Evolutionary conservation across 2,329 filamentous ascomycete genomes (phyloP), one percentile per base, ranked within the genome.

Genomic region (Fusarium coicis): DNA sequence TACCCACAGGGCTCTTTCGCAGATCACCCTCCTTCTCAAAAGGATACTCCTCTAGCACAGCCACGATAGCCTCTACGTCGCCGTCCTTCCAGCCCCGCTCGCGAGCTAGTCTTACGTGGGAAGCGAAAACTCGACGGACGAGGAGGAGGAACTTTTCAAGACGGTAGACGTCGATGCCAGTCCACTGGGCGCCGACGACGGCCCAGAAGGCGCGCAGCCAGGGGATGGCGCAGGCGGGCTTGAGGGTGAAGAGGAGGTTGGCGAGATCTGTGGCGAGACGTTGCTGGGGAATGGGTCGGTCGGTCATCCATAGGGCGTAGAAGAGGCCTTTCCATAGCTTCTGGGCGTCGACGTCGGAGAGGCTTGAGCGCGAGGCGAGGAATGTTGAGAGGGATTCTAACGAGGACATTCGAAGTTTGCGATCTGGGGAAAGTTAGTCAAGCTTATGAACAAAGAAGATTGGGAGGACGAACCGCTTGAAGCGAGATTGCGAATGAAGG

Each of bases 261-360:
- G 95, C 93, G 62, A 98, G 92, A 70, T 95, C 92, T 74, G 87
- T 84, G 75, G 93, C 93, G 50, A 98, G 92, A 47, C 89, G 89
- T 85, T 97, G 95, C 85, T 98, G 96, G 6, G 93, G 92, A n/a
- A 91, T 84, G 16, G 95, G 92, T 53, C 95, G 93, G 86, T 98
- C 95, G 82, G 92, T 94, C 91, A 97, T 96, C 92, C 94, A 98
- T 78, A 96, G 90, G 79, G 92, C 92, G 87, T 95, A 98, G 86
- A 96, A 98, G 26, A 98, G 89, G 10, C 95, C 96, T 80, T 97
- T 97, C 94, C 95, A 97, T 74, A 98, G 89, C 85, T 97, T 97
- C 68, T 96, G 86, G 55, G 94, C 86, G 73, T 97, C 95, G 74
- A 93, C 82, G 44, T 89, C 85, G 23, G 89, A 84, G 69, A 98